Percentiles rank a stretch among this genome's conserved stretches.
These are phyloP conservation scores for Cryptococcus sp. DNA, from an alignment of 1,284 basidiomycete genomes.

Conservation along the genomic window DNA sequence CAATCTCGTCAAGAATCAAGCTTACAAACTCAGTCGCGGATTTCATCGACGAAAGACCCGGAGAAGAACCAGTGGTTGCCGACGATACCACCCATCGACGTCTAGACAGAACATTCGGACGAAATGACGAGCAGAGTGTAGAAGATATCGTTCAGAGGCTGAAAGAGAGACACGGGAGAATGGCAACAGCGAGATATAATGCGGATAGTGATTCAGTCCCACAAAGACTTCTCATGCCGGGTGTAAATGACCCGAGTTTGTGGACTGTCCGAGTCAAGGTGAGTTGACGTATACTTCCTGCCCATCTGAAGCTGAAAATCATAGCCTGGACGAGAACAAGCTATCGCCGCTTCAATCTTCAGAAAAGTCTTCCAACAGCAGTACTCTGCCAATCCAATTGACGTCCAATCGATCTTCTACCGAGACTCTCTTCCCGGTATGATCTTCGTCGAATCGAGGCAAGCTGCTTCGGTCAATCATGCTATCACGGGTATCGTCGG, in stretches of 20 bases:
- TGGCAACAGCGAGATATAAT: slow-evolving; percentile 66
- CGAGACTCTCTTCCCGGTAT: slow-evolving; percentile 91
- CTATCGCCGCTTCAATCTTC: slow-evolving; percentile 90
- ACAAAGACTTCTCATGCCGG: slow-evolving; percentile 93
- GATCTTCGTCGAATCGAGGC: slow-evolving; percentile 92
- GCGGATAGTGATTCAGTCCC: slow-evolving; percentile 92
- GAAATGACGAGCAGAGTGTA: slow-evolving; percentile 76
- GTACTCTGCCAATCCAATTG: slow-evolving; percentile 61
- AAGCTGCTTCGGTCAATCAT: slow-evolving; percentile 76
- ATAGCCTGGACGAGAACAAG: slow-evolving; percentile 83
- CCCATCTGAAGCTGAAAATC: slow-evolving; percentile 2
- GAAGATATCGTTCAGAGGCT: slow-evolving; percentile 82
- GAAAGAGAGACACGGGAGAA: slow-evolving; percentile 70
- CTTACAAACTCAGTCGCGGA: slow-evolving; percentile 47
- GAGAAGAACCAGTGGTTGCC: slow-evolving; percentile 61
- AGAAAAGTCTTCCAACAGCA: slow-evolving; percentile 64
- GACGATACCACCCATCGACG: slow-evolving; percentile 65
- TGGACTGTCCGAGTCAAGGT: slow-evolving; percentile 96
- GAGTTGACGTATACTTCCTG: slow-evolving; percentile 21
- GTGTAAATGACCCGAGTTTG: slow-evolving; percentile 88
- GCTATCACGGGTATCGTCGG: slow-evolving; percentile 89
- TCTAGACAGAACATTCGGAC: slow-evolving; percentile 68
- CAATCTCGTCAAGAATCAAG: background rate
- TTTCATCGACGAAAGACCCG: slow-evolving; percentile 73
- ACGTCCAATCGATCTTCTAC: slow-evolving; percentile 88